Evolutionary conservation across 192 early-diverging fungal genomes (phyloP), one percentile per base, ranked within the genome.

Genomic region (Backusella mclennaniae): DNA sequence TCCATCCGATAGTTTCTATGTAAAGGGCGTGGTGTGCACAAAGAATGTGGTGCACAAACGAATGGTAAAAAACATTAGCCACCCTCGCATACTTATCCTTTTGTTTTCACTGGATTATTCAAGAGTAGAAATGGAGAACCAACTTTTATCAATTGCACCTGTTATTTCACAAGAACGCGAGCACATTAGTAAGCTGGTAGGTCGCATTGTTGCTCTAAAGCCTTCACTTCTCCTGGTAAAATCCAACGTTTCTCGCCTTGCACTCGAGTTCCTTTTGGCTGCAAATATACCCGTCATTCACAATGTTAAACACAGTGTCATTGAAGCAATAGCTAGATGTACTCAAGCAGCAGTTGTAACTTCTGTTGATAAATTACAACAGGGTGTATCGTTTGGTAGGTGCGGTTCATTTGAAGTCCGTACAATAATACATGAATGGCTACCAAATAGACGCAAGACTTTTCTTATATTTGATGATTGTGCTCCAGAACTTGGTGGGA

Each of bases 401-500:
- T 99, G 96, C 70, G 90, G 87, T 12, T 70, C 84, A 12, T 92
- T 98, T 76, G 88, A 85, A 8, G 89, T 95, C 46, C 90, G 94
- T 72, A 96, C 94, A 0, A 96, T 90, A 79, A 89, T 95, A 15
- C 89, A 99, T 74, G 85, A 88, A 39, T 86, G 89, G 49, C 89
- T 97, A 66, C 95, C 96, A 1, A 93, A 92, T 68, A 88, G 85
- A 66, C 86, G 94, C 59, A 97, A 96, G 73, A 92, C 94, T 35
- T 98, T 94, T 82, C 84, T 99, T 66, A 91, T 93, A 74, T 92
- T 99, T 76, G 93, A 96, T 67, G 95, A 95, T 2, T 96, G 95
- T 82, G 85, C 89, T 14, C 85, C 87, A 39, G 89, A 91, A 49
- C 82, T 94, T 0, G 95, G 96, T 29, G 93, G 96, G 70, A 97